phyloP scores from a whole-genome alignment of 257 asterid genomes.

The Primulina eburnea region DNA sequence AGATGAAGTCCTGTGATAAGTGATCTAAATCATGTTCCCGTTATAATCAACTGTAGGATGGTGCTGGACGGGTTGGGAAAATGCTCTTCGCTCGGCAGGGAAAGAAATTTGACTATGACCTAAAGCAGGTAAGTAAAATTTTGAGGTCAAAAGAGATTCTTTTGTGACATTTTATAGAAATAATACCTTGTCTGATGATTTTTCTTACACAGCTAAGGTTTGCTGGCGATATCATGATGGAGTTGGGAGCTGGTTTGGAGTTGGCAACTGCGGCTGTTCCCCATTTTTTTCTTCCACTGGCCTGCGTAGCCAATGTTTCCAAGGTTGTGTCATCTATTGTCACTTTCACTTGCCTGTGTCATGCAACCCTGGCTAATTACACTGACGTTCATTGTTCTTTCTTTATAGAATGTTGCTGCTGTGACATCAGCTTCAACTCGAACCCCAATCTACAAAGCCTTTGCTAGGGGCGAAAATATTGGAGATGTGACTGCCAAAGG shows the following conservation, averaged over 20 bases:
- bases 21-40: not conserved
- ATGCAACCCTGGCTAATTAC: constrained; percentile 15
- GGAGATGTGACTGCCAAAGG: constrained; percentile 99
- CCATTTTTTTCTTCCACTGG: constrained; percentile 90
- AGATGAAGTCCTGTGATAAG: not conserved
- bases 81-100: constrained; percentile 97
- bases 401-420: constrained; percentile 78
- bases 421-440: constrained; percentile 98
- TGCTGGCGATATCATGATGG: constrained; percentile 95
- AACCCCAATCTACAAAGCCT: constrained; percentile 97
- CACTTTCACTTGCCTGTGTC: constrained; percentile 16
- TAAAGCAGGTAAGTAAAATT: constrained; percentile 68
- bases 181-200: constrained; percentile 20
- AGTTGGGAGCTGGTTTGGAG: constrained; percentile 96
- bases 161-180: not conserved
- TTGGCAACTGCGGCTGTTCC: constrained; percentile 89
- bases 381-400: constrained; percentile 29
- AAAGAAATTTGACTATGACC: constrained; percentile 93
- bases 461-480: constrained; percentile 97
- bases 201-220: constrained; percentile 71
- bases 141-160: constrained; percentile 9
- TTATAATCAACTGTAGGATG: constrained; percentile 58
- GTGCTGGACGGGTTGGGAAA: constrained; percentile 97
- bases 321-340: constrained; percentile 49
- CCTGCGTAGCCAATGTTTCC: constrained; percentile 96